Evolutionary conservation across 1,284 basidiomycete species (phyloP), one percentile per base, ranked within the genome.

Genomic region (Grifola frondosa): DNA sequence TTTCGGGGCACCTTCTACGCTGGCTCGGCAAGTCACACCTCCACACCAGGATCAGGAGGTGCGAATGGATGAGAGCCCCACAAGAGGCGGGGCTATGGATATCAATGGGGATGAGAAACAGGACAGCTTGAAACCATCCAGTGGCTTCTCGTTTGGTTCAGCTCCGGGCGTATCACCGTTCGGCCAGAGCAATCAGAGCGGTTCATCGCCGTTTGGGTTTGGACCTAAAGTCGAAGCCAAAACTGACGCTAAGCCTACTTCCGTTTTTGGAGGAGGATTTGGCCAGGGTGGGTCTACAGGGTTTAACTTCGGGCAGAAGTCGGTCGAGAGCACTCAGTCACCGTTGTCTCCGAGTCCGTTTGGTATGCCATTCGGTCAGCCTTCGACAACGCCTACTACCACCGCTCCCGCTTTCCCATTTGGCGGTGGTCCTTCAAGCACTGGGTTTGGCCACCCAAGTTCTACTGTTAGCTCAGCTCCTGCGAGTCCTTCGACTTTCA

Each of bases 41-140:
- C 64, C 61, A 6, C 56, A 52, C 15, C 57, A 58, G 15, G 62
- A 61, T 32, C 53, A 56, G 30, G 63, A 59, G 46, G 59, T 64
- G 40, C 48, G 43, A 38, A 69, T 69, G 66, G 67, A 69, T 32
- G 67, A 69, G 39, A 69, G 67, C 42, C 67, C 67, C 1, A 56
- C 53, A 6, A 55, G 64, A 9, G 52, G 50, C 8, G 37, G 28
- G 24, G 53, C 50, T 5, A 65, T 63, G 60, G 58, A 65, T 15
- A 47, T 57, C 21, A 61, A 54, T 37, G 54, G 52, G 10, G 47
- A 49, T 1, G 44, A 53, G 22, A 45, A 54, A 24, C 44, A 50
- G 9, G 45, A 51, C 33, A n/a, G n/a, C n/a, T n/a, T n/a, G n/a
- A 56, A 53, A 40, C 42, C 37, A 22, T 40, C 52, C 2, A 52